phyloP scores from a whole-genome alignment of 192 early-diverging fungal genomes.

The Coemansia sp. region DNA sequence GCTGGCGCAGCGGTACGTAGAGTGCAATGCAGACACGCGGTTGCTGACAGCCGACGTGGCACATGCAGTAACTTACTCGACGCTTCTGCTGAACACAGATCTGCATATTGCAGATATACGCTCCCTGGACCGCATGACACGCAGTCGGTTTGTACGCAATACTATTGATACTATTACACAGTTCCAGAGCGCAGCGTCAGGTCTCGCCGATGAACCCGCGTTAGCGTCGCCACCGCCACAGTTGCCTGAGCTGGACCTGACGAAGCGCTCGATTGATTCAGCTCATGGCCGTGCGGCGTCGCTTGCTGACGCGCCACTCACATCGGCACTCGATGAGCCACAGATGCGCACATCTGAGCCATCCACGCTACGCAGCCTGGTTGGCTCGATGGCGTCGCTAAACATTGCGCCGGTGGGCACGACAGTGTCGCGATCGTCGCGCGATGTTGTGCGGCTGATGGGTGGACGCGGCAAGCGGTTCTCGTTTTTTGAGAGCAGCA shows the following conservation, averaged over 20 bases:
- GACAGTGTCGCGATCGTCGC: conserved; percentile 40
- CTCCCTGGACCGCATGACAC: conserved; percentile 68
- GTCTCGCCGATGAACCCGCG: background rate
- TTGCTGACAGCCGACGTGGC: conserved; percentile 68
- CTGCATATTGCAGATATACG: conserved; percentile 79
- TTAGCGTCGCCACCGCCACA: conserved; percentile 36
- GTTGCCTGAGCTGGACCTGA: conserved; percentile 51
- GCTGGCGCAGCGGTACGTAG: conserved; percentile 79
- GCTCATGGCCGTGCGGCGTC: conserved; percentile 4
- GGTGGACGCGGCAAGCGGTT: conserved; percentile 53
- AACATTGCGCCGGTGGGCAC: conserved; percentile 25
- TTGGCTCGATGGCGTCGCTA: conserved; percentile 52
- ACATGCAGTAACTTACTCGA: conserved; percentile 81
- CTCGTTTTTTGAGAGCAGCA: conserved; percentile 49
- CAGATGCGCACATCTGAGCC: conserved; percentile 4
- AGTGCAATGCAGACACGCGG: conserved; percentile 69
- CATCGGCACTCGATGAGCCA: background rate
- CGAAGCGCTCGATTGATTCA: conserved; percentile 44
- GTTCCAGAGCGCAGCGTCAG: conserved; percentile 31
- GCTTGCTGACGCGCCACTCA: conserved; percentile 8
- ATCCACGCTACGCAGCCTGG: conserved; percentile 38
- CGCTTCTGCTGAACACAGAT: conserved; percentile 91
- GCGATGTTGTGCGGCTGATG: conserved; percentile 54
- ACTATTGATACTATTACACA: conserved; percentile 60
- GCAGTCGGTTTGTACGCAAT: conserved; percentile 69